A percentile compares a stretch with the other conserved stretches of the same genome.
Conservation (phyloP, 208 protist species). For the Trypanosoma scelopori region DNA sequence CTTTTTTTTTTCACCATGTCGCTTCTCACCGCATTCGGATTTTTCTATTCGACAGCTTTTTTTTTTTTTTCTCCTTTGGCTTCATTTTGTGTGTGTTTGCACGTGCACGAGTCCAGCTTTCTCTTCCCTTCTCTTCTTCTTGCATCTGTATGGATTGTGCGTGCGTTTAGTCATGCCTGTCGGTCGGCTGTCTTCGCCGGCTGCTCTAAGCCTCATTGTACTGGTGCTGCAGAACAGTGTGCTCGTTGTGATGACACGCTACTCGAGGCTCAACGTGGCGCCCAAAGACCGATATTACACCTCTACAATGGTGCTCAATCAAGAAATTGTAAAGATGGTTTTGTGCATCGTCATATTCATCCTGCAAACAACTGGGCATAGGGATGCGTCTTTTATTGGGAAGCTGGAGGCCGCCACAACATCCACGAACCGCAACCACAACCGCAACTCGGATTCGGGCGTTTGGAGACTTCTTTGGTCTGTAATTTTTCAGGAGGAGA, state of each 20-base stretch:
- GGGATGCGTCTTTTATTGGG: background rate
- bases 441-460: background rate
- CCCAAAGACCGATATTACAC: slow-evolving; percentile 51
- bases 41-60: no score
- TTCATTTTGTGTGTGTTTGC: slow-evolving; percentile 2
- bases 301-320: slow-evolving; percentile 66
- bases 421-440: no score
- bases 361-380: slow-evolving; percentile 7
- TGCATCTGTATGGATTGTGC: background rate
- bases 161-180: slow-evolving; percentile 4
- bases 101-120: background rate
- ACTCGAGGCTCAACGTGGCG: slow-evolving; percentile 40
- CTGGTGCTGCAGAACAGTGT: slow-evolving; percentile 79
- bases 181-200: slow-evolving; percentile 27
- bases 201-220: slow-evolving; percentile 61
- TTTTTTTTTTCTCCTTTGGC: slow-evolving; percentile 1
- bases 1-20: slow-evolving; percentile 5
- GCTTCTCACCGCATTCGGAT: background rate
- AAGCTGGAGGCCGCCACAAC: background rate
- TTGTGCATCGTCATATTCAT: slow-evolving; percentile 62
- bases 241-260: slow-evolving; percentile 72
- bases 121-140: background rate
- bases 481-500: slow-evolving; percentile 46
- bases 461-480: slow-evolving; percentile 33
- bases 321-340: slow-evolving; percentile 80